Conservation (phyloP, 768 basidiomycete genomes). For the Amanita thiersii region DNA sequence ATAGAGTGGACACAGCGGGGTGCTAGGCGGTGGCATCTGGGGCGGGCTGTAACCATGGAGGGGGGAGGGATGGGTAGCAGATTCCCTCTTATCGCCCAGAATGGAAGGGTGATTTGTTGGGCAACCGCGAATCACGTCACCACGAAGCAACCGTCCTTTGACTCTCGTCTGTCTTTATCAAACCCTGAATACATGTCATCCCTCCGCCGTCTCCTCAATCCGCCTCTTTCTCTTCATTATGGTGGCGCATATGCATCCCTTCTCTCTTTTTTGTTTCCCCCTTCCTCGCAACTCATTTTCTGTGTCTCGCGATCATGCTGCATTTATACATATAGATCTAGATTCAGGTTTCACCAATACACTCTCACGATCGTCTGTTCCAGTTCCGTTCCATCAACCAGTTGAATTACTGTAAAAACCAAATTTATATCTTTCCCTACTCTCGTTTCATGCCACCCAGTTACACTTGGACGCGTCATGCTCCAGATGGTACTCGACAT, state of each 20-base stretch:
- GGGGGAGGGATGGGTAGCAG: conserved; percentile 8
- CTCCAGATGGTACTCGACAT: conserved; percentile 29
- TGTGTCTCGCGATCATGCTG: conserved; percentile 5
- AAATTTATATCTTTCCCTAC: conserved; percentile 44
- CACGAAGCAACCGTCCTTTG: conserved; percentile 15
- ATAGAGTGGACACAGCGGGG: no score
- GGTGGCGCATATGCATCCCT: no score
- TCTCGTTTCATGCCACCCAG: conserved; percentile 32
- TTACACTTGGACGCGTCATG: conserved; percentile 26
- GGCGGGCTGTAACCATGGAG: neutral
- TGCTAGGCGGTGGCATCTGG: no score
- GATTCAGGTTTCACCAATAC: neutral
- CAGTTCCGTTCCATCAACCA: neutral
- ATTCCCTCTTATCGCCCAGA: conserved; percentile 16
- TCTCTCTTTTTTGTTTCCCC: no score
- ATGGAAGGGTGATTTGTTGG: conserved; percentile 23
- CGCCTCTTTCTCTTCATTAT: no score
- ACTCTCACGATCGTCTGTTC: conserved; percentile 2
- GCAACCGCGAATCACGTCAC: conserved; percentile 29
- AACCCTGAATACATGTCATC: neutral
- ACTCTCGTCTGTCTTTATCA: conserved; percentile 9
- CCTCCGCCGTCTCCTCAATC: no score
- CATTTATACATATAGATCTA: conserved; percentile 1
- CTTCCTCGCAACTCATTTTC: neutral
- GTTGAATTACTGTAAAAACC: neutral